phyloP scores from a whole-genome alignment of 768 basidiomycete genomes.

The Leccinum subgranulosum region DNA sequence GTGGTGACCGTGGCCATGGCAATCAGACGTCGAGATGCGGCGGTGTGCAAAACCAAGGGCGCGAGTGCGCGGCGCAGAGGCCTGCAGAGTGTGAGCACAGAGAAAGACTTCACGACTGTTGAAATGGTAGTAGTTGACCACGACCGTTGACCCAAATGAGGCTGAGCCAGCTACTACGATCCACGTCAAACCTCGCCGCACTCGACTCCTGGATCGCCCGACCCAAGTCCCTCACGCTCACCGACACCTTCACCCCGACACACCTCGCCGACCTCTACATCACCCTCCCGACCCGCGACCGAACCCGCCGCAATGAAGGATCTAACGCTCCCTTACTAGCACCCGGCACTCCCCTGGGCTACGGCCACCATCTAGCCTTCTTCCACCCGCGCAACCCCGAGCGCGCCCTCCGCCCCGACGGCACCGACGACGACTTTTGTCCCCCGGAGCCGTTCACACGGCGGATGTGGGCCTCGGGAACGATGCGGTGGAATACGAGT shows the following conservation, averaged over 20 bases:
- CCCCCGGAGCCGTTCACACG: conserved; percentile 71
- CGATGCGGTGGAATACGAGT: conserved; percentile 54
- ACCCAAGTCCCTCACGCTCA: conserved; percentile 43
- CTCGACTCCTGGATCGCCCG: conserved; percentile 55
- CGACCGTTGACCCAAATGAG: background rate
- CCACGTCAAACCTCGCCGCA: conserved; percentile 11
- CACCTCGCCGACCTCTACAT: conserved; percentile 62
- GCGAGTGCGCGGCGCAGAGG: conserved; percentile 26
- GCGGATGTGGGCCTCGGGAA: conserved; percentile 82
- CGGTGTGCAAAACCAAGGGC: background rate
- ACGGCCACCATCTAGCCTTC: conserved; percentile 72
- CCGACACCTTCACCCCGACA: conserved; percentile 52
- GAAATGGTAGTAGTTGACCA: background rate
- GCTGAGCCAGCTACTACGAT: background rate
- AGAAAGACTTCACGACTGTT: conserved; percentile 17
- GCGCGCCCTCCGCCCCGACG: conserved; percentile 54
- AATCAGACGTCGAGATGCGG: conserved; percentile 2
- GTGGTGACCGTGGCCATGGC: conserved; percentile 1
- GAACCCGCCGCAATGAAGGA: conserved; percentile 36
- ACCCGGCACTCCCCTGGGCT: conserved; percentile 42
- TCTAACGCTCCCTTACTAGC: conserved; percentile 39
- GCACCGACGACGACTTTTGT: conserved; percentile 68
- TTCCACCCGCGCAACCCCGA: conserved; percentile 69
- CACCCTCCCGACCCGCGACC: conserved; percentile 73
- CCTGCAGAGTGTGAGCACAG: conserved; percentile 18